A percentile compares a stretch with the other conserved stretches of the same genome.
These are phyloP conservation scores for Flaveria bidentis DNA, from an alignment of 129 eudicot species.

Conservation along the genomic window DNA sequence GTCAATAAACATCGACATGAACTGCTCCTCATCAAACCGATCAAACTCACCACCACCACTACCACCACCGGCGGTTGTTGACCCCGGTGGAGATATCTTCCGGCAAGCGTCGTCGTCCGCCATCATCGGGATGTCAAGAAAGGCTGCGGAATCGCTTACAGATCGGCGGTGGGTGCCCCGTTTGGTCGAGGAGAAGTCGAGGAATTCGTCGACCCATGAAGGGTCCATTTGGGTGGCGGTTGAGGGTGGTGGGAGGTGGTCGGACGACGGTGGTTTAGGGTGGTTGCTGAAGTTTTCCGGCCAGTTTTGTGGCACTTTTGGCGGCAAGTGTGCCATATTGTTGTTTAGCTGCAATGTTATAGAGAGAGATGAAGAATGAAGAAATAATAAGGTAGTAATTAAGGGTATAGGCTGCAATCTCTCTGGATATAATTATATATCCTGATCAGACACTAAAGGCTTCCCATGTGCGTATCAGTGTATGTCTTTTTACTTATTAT, in stretches of 20 bases:
- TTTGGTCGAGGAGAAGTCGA: conserved; percentile 71
- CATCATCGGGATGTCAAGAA: conserved; percentile 56
- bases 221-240: conserved; percentile 44
- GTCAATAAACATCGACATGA: conserved; percentile 80
- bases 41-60: conserved; percentile 40
- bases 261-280: conserved; percentile 53
- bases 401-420: not conserved
- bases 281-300: conserved; percentile 51
- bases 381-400: not conserved
- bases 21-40: conserved; percentile 81
- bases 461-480: not conserved
- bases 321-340: conserved; percentile 93
- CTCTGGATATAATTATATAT: conserved; percentile 13
- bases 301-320: conserved; percentile 77
- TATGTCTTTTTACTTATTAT: not conserved
- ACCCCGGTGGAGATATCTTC: conserved; percentile 39
- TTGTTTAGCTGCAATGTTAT: not conserved
- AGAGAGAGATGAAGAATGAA: too few relatives aligned
- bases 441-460: not conserved
- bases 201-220: conserved; percentile 81
- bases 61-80: conserved; percentile 24
- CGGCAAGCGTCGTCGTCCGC: conserved; percentile 33
- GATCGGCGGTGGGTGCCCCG: conserved; percentile 85
- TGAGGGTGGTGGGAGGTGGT: conserved; percentile 34
- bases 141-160: conserved; percentile 78